These are phyloP conservation scores for Zymoseptoria ardabiliae DNA, from an alignment of 2,329 filamentous ascomycete species.

Conservation along the genomic window DNA sequence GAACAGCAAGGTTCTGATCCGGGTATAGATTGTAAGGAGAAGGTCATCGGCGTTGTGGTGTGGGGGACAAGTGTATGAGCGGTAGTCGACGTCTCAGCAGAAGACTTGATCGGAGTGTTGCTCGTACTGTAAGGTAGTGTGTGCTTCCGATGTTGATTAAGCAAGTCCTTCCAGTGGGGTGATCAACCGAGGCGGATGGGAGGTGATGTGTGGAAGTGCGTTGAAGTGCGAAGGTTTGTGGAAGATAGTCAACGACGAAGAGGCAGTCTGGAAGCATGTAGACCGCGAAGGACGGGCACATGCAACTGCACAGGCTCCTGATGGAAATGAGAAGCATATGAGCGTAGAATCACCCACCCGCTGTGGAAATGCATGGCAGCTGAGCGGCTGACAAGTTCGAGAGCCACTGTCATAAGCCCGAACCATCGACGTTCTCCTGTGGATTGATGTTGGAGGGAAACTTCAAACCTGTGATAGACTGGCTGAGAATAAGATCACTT, in stretches of 20 bases:
- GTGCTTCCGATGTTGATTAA: not conserved
- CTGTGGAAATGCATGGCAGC: not conserved
- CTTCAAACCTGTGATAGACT: not conserved
- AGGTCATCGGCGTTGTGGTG: not conserved
- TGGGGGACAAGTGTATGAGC: not conserved
- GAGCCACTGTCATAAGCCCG: not conserved
- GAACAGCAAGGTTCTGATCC: too few species aligned
- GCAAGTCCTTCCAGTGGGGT: not conserved
- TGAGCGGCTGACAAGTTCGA: not conserved
- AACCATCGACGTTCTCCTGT: not conserved
- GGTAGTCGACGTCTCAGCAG: not conserved
- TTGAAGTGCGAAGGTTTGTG: not conserved
- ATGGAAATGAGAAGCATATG: not conserved
- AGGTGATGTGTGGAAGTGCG: not conserved
- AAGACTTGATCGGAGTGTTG: not conserved
- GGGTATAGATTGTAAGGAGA: not conserved
- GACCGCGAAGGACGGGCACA: not conserved
- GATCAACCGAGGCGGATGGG: not conserved
- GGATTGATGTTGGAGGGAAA: not conserved
- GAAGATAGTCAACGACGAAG: not conserved
- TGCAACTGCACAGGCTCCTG: not conserved
- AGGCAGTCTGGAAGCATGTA: not conserved
- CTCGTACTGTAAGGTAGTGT: not conserved
- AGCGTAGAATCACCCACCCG: not conserved
- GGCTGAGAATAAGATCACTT: not conserved